Percentiles rank a stretch among this genome's conserved stretches.
These are phyloP conservation scores for Thalassiosira pacifica DNA, from an alignment of 352 stramenopile genomes.

Conservation along the genomic window DNA sequence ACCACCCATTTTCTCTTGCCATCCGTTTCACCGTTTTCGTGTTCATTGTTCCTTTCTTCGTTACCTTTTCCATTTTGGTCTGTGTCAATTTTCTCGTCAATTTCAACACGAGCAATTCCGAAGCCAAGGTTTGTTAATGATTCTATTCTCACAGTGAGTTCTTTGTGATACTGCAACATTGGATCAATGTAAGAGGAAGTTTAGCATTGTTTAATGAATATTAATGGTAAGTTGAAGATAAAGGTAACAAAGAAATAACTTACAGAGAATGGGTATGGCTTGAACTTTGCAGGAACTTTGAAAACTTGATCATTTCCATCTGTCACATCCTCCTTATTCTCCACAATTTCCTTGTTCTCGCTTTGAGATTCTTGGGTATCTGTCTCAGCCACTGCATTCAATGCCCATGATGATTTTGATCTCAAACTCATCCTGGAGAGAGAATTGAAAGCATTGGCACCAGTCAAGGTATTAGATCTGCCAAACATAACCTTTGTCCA, in stretches of 20 bases:
- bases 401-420: slow-evolving; percentile 32
- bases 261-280: slow-evolving; percentile 65
- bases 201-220: no score
- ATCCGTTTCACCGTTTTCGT: no score
- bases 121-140: slow-evolving; percentile 88
- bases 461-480: slow-evolving; percentile 10
- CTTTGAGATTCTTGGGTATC: slow-evolving; percentile 21
- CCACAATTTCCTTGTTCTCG: no score
- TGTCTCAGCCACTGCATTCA: slow-evolving; percentile 40
- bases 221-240: slow-evolving; percentile 5
- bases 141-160: slow-evolving; percentile 77
- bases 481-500: slow-evolving; percentile 6
- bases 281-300: slow-evolving; percentile 71
- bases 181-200: slow-evolving; percentile 2
- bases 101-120: slow-evolving; percentile 78
- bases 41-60: no score
- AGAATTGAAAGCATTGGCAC: background rate
- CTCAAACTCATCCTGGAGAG: background rate
- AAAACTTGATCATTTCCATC: slow-evolving; percentile 8
- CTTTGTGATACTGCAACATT: slow-evolving; percentile 70
- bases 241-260: slow-evolving; percentile 22
- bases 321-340: slow-evolving; percentile 1
- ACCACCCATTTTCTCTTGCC: slow-evolving; percentile 84
- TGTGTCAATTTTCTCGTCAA: slow-evolving; percentile 25
- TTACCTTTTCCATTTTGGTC: slow-evolving; percentile 2